Evolutionary conservation across 1,284 basidiomycete genomes (phyloP), one percentile per base, ranked within the genome.

Genomic region (Sparassis latifolia): DNA sequence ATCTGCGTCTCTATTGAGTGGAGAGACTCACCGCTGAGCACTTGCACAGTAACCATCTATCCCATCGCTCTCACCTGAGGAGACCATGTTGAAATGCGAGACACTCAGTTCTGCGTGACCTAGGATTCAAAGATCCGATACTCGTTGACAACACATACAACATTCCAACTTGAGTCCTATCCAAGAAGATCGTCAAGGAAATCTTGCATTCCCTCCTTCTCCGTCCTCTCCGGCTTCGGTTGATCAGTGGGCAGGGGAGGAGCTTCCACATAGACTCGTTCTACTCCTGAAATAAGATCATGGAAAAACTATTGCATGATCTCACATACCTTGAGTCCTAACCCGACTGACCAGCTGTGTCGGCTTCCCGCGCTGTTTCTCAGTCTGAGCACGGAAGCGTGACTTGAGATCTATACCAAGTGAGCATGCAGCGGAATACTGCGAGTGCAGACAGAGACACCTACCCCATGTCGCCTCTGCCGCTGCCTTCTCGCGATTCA

Each of bases 401-500:
- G 71, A 69, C 59, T 87, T 89, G 33, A 89, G 63, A 51, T 89
- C 86, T 89, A 61, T 33, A 41, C 38, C 10, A 6, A 0, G 4
- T 20, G 28, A 1, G 9, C 32, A 29, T 33, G 27, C 47, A 20
- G 20, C 20, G 20, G 20, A 20, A 20, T 6, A 37, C 12, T 37
- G 35, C 12, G 35, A 37, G 35, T 6, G 35, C 35, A 37, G 12
- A 37, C 35, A 12, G 12, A 7, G 35, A 12, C 35, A 37, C 55
- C 42, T 69, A 86, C 87, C 87, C 74, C 86, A 73, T 35, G 76
- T 76, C 29, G 87, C 86, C 52, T 89, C 86, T 0, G 86, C 86
- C 2, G 76, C 74, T 2, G 77, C 77, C 58, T 89, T 89, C 55
- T 87, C 86, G 28, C 77, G 72, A 39, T 69, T 77, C 70, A 90